A percentile compares a stretch with the other conserved stretches of the same genome.
Conservation (phyloP, 2,329 filamentous ascomycete species). For the Dactylonectria macrodidyma region DNA sequence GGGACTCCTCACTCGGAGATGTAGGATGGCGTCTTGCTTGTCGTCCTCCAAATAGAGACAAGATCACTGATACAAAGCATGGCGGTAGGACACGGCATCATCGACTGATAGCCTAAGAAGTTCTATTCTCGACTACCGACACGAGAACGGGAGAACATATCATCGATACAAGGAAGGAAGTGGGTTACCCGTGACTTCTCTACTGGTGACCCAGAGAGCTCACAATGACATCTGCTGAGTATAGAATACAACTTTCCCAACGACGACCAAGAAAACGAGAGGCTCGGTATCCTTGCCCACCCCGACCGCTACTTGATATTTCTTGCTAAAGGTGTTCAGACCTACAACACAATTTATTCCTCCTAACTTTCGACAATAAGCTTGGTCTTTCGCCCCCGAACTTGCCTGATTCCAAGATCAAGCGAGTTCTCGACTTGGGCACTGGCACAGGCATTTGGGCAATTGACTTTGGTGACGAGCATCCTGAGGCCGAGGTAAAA, state of each 20-base stretch:
- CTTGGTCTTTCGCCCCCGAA: constrained; percentile 25
- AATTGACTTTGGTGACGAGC: constrained; percentile 32
- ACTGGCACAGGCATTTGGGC: constrained; percentile 27
- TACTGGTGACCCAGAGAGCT: too few relatives aligned
- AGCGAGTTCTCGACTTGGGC: constrained; percentile 16
- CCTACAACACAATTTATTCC: constrained; percentile 26
- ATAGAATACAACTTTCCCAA: constrained; percentile 20
- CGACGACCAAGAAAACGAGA: constrained; percentile 12
- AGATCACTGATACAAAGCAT: too few relatives aligned
- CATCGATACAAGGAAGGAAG: constrained; percentile 26
- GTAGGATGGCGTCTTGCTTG: background rate
- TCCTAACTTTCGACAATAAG: constrained; percentile 26
- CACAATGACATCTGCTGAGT: background rate
- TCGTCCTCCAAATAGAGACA: background rate
- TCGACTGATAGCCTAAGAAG: constrained; percentile 14
- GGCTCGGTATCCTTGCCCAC: constrained; percentile 4
- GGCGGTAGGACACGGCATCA: constrained; percentile 1
- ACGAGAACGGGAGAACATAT: constrained; percentile 25
- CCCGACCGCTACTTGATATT: background rate
- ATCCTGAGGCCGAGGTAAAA: constrained; percentile 29
- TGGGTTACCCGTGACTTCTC: background rate
- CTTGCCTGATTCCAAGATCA: background rate
- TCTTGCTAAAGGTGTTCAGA: background rate
- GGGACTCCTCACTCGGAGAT: background rate
- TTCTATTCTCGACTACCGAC: constrained; percentile 20